Evolutionary conservation across 163 green algal species (phyloP).

Genomic region (Chlamydomonas reinhardtii): DNA sequence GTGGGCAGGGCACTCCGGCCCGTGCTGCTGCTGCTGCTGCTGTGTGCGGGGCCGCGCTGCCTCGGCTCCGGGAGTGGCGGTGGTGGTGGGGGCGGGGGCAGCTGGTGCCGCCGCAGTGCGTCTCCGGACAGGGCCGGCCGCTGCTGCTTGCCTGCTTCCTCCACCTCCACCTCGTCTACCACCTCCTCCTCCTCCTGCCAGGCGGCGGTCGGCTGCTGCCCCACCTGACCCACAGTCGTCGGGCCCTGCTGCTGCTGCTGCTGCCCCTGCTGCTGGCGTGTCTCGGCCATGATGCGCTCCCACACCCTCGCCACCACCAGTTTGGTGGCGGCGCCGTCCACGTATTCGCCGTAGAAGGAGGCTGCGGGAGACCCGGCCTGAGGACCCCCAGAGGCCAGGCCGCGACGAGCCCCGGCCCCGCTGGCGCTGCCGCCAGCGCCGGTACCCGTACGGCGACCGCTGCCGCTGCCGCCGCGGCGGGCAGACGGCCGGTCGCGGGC

Average conservation of each 20-base stretch:
- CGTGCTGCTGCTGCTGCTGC: neutral
- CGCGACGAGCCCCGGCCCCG: neutral
- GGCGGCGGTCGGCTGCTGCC: too few species aligned
- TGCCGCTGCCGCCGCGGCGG: too few species aligned
- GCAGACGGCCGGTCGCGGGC: too few species aligned
- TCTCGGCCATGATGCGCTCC: conserved; percentile 13
- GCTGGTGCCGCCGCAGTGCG: too few species aligned
- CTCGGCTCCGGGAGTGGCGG: neutral
- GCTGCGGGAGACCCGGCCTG: neutral
- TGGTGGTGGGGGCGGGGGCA: too few species aligned
- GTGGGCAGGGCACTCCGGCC: too few species aligned
- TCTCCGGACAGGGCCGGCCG: too few species aligned
- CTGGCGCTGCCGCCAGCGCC: too few species aligned
- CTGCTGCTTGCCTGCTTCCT: neutral
- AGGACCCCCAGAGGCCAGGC: too few species aligned
- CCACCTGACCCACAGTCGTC: neutral
- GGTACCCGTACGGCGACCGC: neutral
- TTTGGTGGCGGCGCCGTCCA: conserved; percentile 14
- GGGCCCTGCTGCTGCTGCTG: neutral
- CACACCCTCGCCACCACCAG: conserved; percentile 11
- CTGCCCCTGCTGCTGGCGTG: neutral
- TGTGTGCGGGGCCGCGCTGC: neutral
- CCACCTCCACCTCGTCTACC: neutral
- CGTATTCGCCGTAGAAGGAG: conserved; percentile 45
- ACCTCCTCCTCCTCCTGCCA: too few species aligned